Percentiles rank a stretch among this genome's conserved stretches.
phyloP scores from a whole-genome alignment of 2,329 filamentous ascomycete genomes.

The Triangularia verruculosa region DNA sequence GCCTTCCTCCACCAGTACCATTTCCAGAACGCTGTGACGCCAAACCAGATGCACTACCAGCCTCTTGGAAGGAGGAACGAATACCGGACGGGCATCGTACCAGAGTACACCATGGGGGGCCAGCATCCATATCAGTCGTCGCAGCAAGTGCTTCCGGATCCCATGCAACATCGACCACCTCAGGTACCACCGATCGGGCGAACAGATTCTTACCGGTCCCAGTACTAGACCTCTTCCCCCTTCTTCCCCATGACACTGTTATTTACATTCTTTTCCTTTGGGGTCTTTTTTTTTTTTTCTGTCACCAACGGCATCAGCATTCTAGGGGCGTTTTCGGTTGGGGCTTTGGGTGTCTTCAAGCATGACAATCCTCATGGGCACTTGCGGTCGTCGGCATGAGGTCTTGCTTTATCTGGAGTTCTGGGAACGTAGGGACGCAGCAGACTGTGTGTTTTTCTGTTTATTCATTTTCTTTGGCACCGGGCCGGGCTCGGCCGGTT shows the following conservation, averaged over 20 bases:
- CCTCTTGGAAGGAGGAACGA: conserved; percentile 68
- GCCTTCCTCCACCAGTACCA: conserved; percentile 74
- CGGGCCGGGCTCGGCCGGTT: neutral
- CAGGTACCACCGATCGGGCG: neutral
- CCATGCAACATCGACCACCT: neutral
- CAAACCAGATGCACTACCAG: conserved; percentile 79
- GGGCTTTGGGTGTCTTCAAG: neutral
- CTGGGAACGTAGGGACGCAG: neutral
- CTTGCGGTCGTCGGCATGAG: neutral
- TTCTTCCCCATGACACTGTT: neutral
- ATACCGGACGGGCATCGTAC: conserved; percentile 67
- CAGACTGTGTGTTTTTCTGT: neutral
- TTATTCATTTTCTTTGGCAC: neutral
- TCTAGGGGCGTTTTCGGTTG: neutral
- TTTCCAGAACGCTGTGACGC: conserved; percentile 47
- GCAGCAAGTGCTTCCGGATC: neutral
- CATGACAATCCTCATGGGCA: neutral
- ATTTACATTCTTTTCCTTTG: neutral
- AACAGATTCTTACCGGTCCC: neutral
- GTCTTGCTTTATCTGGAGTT: neutral
- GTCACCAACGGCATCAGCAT: neutral
- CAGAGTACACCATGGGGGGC: conserved; percentile 47
- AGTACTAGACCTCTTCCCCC: neutral
- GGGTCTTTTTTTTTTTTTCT: neutral
- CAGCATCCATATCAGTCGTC: conserved; percentile 1